These are phyloP conservation scores for Glutinoglossum americanum DNA, from an alignment of 495 filamentous ascomycete genomes.

Conservation along the genomic window DNA sequence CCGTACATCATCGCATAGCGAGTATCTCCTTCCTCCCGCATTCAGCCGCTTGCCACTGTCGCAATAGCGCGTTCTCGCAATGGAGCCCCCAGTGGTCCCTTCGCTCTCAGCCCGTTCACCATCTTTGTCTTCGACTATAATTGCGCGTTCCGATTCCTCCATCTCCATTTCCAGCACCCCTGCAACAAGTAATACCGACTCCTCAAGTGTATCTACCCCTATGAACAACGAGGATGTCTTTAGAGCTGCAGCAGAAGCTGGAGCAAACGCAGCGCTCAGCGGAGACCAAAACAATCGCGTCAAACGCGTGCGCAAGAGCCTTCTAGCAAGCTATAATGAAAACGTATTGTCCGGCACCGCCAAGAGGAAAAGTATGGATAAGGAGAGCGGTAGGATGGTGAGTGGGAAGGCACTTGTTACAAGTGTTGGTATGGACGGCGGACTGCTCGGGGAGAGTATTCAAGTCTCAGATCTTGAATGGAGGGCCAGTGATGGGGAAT, in stretches of 20 bases:
- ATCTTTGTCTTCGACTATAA: background rate
- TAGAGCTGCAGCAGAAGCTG: background rate
- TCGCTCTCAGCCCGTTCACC: background rate
- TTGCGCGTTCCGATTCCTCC: background rate
- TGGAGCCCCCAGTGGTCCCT: background rate
- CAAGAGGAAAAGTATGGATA: slow-evolving; percentile 16
- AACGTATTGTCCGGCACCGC: slow-evolving; percentile 27
- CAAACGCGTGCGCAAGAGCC: background rate
- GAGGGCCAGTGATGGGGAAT: background rate
- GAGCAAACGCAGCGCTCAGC: background rate
- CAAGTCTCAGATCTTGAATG: slow-evolving; percentile 22
- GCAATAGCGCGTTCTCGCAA: background rate
- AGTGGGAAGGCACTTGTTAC: slow-evolving; percentile 9
- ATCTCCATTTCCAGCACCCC: background rate
- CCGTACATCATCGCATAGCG: background rate
- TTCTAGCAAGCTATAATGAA: slow-evolving; percentile 27
- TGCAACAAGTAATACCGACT: background rate
- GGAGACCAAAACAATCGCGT: background rate
- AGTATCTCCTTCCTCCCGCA: too few species aligned
- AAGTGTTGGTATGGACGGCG: slow-evolving; percentile 11
- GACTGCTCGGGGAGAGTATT: slow-evolving; percentile 19
- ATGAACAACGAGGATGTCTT: slow-evolving; percentile 1
- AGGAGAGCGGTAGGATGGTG: background rate
- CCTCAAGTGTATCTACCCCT: background rate
- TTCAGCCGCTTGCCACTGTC: background rate